Evolutionary conservation across 2,329 filamentous ascomycete species (phyloP), one percentile per base, ranked within the genome.

Genomic region (Sporothrix phasma): DNA sequence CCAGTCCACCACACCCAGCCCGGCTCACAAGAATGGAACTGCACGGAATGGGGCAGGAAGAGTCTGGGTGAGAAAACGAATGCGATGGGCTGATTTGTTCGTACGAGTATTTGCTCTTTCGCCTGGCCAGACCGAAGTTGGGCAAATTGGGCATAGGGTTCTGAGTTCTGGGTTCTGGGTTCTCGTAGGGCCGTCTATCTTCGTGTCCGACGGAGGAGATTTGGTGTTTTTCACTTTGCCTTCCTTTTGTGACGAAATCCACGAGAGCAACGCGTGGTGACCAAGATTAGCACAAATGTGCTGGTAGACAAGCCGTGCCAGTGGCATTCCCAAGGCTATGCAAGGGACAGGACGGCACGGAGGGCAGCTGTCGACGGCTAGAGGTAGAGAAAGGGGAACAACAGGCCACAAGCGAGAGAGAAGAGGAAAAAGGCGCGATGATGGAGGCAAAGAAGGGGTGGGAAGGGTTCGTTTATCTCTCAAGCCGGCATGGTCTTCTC

Each of bases 401-500:
- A 43, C 37, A 59, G 39, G 56, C 22, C 54, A 41, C 54, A 43
- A 29, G 22, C 37, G 15, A 43, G 8, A 59, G 5, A 1, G 43
- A 59, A 19, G 56, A 45, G 7, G 39, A 45, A 59, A 45, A 31
- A 19, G 39, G 29, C 39, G 17, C 56, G 45, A 59, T 59, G 31
- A 58, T 3, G 45, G 19, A 29, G n/a, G 8, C 26, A 17, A 51
- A 41, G 39, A 19, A 49, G 22, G 31, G 61, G 61, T 62, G 61
- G 61, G 47, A 37, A 54, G 46, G 37, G n/a, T n/a, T 62, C 61
- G 54, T 62, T 51, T 62, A 62, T 62, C 54, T 62, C 39, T 45
- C 19, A 34, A 34, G 31, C 34, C 60, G 34, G 60, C 60, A 53
- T 62, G 46, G 60, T 15, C 31, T 26, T 59, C 39, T 45, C 37